phyloP scores from a whole-genome alignment of 192 early-diverging fungal species.

The Coemansia sp. region DNA sequence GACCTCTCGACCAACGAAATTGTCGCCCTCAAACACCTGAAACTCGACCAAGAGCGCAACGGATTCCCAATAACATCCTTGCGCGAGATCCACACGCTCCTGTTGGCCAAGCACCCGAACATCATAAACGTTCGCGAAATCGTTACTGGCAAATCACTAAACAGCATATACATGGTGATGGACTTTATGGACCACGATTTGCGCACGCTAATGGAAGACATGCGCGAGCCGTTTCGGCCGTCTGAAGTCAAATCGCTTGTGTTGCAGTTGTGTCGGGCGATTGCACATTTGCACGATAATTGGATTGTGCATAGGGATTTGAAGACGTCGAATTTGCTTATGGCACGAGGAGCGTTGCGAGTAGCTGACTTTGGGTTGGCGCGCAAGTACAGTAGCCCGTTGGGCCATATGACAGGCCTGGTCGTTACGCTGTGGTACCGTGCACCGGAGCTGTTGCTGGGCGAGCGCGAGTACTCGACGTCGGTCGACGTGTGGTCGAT shows the following conservation, averaged over 20 bases:
- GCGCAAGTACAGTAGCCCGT: conserved; percentile 78
- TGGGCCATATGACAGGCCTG: conserved; percentile 79
- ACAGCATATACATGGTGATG: conserved; percentile 94
- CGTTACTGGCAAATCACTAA: conserved; percentile 58
- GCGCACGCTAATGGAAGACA: conserved; percentile 83
- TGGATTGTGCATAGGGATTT: conserved; percentile 93
- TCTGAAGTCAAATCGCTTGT: conserved; percentile 83
- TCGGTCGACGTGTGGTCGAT: conserved; percentile 95
- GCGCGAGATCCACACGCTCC: conserved; percentile 73
- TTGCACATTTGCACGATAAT: conserved; percentile 79
- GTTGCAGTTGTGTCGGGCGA: conserved; percentile 74
- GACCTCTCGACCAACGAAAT: conserved; percentile 77
- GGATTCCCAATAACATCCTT: conserved; percentile 80
- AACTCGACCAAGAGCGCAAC: conserved; percentile 73
- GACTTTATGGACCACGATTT: conserved; percentile 97
- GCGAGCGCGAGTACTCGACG: conserved; percentile 79
- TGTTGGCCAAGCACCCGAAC: conserved; percentile 77
- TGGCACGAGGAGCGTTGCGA: conserved; percentile 82
- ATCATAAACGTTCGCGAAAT: conserved; percentile 82
- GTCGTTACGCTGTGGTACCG: conserved; percentile 98
- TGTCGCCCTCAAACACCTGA: conserved; percentile 75
- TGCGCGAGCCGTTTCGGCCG: conserved; percentile 75
- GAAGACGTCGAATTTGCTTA: conserved; percentile 80
- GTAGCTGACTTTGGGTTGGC: conserved; percentile 98
- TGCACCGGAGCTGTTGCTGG: conserved; percentile 89